phyloP scores from a whole-genome alignment of 306 rosid species.

The Vachellia pachyceras region DNA sequence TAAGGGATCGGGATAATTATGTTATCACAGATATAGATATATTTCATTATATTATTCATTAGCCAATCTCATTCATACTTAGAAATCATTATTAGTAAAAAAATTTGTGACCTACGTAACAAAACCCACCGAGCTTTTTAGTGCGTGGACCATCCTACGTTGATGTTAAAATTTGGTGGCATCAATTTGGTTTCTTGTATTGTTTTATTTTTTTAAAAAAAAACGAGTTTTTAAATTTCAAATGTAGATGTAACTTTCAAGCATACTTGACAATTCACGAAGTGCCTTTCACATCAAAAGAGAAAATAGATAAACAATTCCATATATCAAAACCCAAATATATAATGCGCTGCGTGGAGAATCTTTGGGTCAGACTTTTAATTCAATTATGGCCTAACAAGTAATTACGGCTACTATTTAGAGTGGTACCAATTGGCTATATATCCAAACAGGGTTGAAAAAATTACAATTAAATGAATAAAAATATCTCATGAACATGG shows the following conservation, averaged over 20 bases:
- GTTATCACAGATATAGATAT: too few species aligned
- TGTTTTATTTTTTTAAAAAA: not conserved
- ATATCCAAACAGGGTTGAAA: not conserved
- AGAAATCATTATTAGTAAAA: not conserved
- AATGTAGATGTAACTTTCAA: constrained; percentile 53
- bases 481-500: not conserved
- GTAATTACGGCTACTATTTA: constrained; percentile 34
- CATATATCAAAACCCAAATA: constrained; percentile 38
- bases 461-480: not conserved
- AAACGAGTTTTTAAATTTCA: constrained; percentile 18
- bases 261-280: constrained; percentile 45
- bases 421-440: constrained; percentile 40
- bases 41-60: too few species aligned
- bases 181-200: not conserved
- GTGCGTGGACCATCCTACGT: constrained; percentile 57
- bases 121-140: constrained; percentile 37
- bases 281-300: constrained; percentile 57
- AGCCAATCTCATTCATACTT: not conserved
- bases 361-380: constrained; percentile 29
- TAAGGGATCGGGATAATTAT: too few species aligned
- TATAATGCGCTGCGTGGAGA: constrained; percentile 2
- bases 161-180: constrained; percentile 33
- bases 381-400: constrained; percentile 26
- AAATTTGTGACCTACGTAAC: not conserved
- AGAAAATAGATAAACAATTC: constrained; percentile 39